Base-by-base conservation (phyloP, 2,329 filamentous ascomycete species). In the Colletotrichum siamense region DNA sequence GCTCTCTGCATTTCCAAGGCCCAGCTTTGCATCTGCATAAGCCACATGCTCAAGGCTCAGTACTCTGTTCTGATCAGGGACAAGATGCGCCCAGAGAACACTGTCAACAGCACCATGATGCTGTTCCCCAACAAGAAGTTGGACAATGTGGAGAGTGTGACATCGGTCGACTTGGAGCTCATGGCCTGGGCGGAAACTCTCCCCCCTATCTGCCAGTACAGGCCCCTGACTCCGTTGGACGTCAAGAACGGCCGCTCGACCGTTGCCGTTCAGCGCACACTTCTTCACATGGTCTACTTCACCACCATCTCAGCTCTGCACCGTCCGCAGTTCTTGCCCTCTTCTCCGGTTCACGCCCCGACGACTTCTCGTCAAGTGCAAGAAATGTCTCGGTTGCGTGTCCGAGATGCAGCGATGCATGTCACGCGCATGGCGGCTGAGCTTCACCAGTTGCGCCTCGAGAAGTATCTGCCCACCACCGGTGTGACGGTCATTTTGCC, bases 271-370 rank as follows among this genome's bases (percentile, higher is more conserved):
- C 95, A 98, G 82, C 92, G 95, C 64, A 95, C 95, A n/a, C 89
- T 98, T 24, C 88, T 99, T 44, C 95, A 98, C 84, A 98, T 98
- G 94, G 93, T 98, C 3, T 98, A 98, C 85, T 95, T 96, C 84
- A 98, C 96, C 3, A 98, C 96, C 1, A 90, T 98, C 22, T 98
- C 95, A 69, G 96, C 96, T 5, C 89, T 99, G 22, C 96, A 98
- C 84, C 93, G 96, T 34, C 96, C 96, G 3, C 96, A 98, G 79
- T 96, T 98, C 75, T 90, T 98, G 55, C 95, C 96, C 1, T 94
- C 94, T 0, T 92, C 92, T 15, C 92, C 94, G 2, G 82, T 82
- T 76, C 88, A 88, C 79, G 84, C 85, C 8, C 88, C 89, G 18
- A 88, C 86, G 78, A 87, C 88, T 18, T 92, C 92, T 44, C 90